These are phyloP conservation scores for Nitzschia sp. DNA, from an alignment of 108 stramenopile species.

Conservation along the genomic window DNA sequence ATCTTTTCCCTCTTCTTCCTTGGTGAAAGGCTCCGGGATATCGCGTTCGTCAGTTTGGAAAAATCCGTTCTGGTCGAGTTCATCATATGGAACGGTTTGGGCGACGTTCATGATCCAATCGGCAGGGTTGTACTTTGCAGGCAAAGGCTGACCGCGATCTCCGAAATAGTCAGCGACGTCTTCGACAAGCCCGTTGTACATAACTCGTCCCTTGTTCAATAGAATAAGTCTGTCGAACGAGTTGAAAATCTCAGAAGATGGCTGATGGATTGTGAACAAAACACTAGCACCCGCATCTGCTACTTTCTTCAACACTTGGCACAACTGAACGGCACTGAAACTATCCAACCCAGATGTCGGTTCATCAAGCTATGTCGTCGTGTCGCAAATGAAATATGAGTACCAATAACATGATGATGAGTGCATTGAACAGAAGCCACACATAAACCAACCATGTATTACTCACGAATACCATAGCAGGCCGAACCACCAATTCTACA, in stretches of 20 bases:
- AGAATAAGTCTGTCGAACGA: conserved; percentile 57
- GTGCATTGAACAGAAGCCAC: too few relatives aligned
- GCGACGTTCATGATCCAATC: conserved; percentile 80
- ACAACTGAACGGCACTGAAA: conserved; percentile 57
- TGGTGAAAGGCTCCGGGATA: conserved; percentile 34
- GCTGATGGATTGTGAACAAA: conserved; percentile 78
- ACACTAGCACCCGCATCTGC: conserved; percentile 62
- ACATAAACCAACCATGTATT: background rate
- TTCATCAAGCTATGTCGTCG: conserved; percentile 2
- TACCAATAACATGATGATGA: background rate
- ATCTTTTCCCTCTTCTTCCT: conserved; percentile 42
- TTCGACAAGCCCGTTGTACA: conserved; percentile 46
- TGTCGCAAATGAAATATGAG: background rate
- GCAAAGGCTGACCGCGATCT: conserved; percentile 53
- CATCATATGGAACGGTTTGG: conserved; percentile 43
- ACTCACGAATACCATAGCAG: conserved; percentile 59
- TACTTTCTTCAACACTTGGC: conserved; percentile 56
- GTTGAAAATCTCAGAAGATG: conserved; percentile 58
- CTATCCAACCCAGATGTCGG: conserved; percentile 56
- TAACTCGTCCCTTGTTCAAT: conserved; percentile 45
- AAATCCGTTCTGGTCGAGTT: conserved; percentile 51
- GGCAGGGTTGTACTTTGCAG: conserved; percentile 73
- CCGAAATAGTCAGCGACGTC: conserved; percentile 50
- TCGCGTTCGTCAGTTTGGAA: conserved; percentile 47
- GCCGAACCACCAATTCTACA: conserved; percentile 73